Conservation (phyloP, 306 rosid species). For the Dalbergia cochinchinensis region DNA sequence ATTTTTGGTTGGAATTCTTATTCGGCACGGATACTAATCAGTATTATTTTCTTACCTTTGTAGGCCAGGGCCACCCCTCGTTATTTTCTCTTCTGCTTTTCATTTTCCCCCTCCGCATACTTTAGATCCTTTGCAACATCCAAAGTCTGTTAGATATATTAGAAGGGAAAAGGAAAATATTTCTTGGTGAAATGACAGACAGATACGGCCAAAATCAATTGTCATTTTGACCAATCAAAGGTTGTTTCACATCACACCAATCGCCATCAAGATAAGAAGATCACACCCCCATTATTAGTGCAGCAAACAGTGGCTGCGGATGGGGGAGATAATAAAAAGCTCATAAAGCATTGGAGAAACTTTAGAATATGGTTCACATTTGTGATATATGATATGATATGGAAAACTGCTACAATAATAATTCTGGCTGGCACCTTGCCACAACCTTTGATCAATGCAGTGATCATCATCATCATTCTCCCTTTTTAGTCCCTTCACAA, state of each 20-base stretch:
- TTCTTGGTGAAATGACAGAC: constrained; percentile 65
- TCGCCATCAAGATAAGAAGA: constrained; percentile 72
- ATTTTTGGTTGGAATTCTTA: constrained; percentile 15
- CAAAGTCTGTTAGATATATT: constrained; percentile 48
- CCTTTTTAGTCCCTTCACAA: constrained; percentile 56
- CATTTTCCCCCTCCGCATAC: neutral
- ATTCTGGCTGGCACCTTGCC: constrained; percentile 51
- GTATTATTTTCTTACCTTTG: neutral
- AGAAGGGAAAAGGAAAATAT: neutral
- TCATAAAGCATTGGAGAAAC: constrained; percentile 37
- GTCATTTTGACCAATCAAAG: constrained; percentile 68
- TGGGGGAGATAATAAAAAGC: constrained; percentile 56
- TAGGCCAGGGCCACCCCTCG: neutral
- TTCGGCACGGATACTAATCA: constrained; percentile 15
- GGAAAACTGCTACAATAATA: constrained; percentile 64
- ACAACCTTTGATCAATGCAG: constrained; percentile 42
- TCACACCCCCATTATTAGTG: constrained; percentile 59
- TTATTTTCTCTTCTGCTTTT: neutral
- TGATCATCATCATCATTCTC: constrained; percentile 45
- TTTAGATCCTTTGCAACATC: constrained; percentile 27
- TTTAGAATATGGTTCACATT: constrained; percentile 45
- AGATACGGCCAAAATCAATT: constrained; percentile 64
- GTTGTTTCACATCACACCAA: constrained; percentile 59
- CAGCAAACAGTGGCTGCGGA: constrained; percentile 58
- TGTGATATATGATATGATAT: constrained; percentile 30